These are phyloP conservation scores for Lactarius evosmus DNA, from an alignment of 768 basidiomycete species.

Conservation along the genomic window DNA sequence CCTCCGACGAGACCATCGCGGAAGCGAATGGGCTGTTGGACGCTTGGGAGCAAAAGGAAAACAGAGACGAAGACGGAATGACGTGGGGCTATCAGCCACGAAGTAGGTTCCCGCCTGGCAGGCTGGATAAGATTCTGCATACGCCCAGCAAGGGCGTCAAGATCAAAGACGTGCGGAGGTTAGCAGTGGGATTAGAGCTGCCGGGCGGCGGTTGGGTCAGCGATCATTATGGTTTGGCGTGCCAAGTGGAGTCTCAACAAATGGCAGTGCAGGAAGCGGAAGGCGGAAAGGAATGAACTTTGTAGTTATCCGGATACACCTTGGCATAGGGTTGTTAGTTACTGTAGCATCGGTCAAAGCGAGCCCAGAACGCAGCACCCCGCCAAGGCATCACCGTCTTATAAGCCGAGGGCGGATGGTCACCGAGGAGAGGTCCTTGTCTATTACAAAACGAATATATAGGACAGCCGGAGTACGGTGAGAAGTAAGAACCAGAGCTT, in stretches of 20 bases:
- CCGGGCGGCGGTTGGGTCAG: constrained; percentile 49
- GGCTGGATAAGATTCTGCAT: constrained; percentile 69
- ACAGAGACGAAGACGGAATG: constrained; percentile 44
- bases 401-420: not conserved
- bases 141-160: constrained; percentile 46
- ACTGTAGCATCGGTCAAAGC: not conserved
- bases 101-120: constrained; percentile 44
- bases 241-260: constrained; percentile 36
- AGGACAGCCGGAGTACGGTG: not conserved
- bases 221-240: constrained; percentile 63
- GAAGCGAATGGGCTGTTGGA: constrained; percentile 51
- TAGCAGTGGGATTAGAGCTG: constrained; percentile 56
- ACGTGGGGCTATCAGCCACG: constrained; percentile 73
- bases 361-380: not conserved
- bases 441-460: not conserved
- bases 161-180: constrained; percentile 50
- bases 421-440: not conserved
- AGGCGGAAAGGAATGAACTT: not conserved
- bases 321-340: not conserved
- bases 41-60: constrained; percentile 48
- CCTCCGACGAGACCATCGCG: constrained; percentile 44
- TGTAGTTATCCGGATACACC: not conserved
- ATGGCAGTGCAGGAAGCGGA: not conserved
- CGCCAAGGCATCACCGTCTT: not conserved
- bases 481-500: not conserved